These are phyloP conservation scores for Beauveria bassiana DNA, from an alignment of 2,329 filamentous ascomycete genomes.

Conservation along the genomic window DNA sequence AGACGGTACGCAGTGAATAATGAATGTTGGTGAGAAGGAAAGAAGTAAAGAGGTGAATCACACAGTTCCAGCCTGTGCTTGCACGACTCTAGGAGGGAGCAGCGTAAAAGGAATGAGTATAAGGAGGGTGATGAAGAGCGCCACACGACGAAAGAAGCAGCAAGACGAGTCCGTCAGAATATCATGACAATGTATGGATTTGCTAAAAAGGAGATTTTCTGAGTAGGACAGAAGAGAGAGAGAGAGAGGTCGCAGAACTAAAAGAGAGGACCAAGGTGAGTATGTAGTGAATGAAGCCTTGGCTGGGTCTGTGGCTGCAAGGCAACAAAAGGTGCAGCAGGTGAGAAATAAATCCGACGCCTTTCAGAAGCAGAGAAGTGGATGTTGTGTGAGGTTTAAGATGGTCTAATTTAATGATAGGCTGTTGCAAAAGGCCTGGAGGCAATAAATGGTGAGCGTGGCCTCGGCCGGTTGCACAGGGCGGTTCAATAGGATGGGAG, in stretches of 20 bases:
- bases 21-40: not conserved
- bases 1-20: not conserved
- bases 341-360: too few species aligned
- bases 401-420: not conserved
- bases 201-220: not conserved
- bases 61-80: conserved; percentile 10
- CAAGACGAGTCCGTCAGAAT: not conserved
- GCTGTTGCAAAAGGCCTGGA: not conserved
- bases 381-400: not conserved
- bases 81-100: not conserved
- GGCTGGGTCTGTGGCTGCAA: not conserved
- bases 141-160: not conserved
- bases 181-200: not conserved
- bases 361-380: not conserved
- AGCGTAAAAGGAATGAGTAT: not conserved
- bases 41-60: not conserved
- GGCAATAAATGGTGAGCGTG: not conserved
- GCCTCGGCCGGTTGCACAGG: not conserved
- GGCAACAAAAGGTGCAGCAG: not conserved
- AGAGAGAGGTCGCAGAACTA: not conserved
- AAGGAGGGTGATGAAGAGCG: not conserved
- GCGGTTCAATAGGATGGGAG: not conserved
- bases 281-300: not conserved
- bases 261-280: not conserved
- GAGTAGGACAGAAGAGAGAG: not conserved